phyloP scores from a whole-genome alignment of 163 green algal species.

The Coccomyxa subellipsoidea region DNA sequence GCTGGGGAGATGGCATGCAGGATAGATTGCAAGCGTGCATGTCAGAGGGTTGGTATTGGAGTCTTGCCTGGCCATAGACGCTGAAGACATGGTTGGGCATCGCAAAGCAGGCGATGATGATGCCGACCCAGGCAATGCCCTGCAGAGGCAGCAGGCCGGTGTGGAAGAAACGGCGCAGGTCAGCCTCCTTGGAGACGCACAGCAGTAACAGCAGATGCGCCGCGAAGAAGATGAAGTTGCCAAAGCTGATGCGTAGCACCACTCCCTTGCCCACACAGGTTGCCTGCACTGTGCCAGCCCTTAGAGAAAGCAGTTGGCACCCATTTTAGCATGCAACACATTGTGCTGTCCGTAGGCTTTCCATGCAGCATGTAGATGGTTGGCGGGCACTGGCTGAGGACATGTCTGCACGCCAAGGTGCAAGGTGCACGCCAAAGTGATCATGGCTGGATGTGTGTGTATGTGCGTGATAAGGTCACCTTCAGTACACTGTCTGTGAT shows the following conservation, averaged over 20 bases:
- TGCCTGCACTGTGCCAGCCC: not conserved
- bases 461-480: too few relatives aligned
- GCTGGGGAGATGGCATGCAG: too few relatives aligned
- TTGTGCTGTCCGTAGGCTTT: too few relatives aligned
- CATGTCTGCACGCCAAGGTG: not conserved
- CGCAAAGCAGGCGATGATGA: constrained; percentile 54
- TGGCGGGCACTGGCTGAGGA: too few relatives aligned
- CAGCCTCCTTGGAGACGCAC: constrained; percentile 36
- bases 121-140: constrained; percentile 35
- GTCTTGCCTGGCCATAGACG: constrained; percentile 50
- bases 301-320: too few relatives aligned
- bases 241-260: constrained; percentile 67
- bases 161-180: constrained; percentile 50
- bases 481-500: not conserved
- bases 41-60: not conserved
- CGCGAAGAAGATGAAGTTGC: constrained; percentile 71
- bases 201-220: constrained; percentile 48
- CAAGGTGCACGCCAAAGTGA: not conserved
- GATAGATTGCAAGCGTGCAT: not conserved
- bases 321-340: too few relatives aligned
- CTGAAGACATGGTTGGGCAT: constrained; percentile 53
- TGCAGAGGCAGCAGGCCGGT: constrained; percentile 56
- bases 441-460: not conserved
- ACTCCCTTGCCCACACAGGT: constrained; percentile 28
- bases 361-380: too few relatives aligned